phyloP scores from a whole-genome alignment of 345 rosid species.

The Gossypium thurberi region DNA sequence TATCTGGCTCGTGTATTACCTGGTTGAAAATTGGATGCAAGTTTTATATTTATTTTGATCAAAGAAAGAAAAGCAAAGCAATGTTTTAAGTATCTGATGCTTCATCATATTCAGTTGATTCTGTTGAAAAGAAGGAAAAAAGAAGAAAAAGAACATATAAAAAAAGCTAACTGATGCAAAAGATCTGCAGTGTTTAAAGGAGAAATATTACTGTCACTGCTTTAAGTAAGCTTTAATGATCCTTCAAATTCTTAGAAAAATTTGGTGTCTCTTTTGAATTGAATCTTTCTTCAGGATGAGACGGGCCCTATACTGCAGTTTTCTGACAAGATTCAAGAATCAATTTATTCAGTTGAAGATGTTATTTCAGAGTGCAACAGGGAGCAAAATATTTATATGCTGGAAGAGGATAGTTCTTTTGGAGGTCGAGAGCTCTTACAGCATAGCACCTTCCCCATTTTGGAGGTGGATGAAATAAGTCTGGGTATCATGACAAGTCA shows the following conservation, averaged over 20 bases:
- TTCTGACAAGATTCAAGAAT: constrained; percentile 35
- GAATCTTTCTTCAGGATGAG: constrained; percentile 38
- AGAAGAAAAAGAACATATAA: too few relatives aligned
- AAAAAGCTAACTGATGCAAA: not conserved
- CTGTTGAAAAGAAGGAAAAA: not conserved
- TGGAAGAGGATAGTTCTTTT: constrained; percentile 40
- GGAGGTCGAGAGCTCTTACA: constrained; percentile 29
- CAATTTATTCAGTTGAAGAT: constrained; percentile 47
- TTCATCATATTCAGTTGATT: not conserved
- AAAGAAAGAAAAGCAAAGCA: not conserved
- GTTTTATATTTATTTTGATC: not conserved
- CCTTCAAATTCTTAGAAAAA: constrained; percentile 5
- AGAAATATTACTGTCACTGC: not conserved
- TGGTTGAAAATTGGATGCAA: not conserved
- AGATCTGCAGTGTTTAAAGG: not conserved
- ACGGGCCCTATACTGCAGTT: constrained; percentile 24
- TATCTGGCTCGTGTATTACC: not conserved
- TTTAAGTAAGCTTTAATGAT: not conserved
- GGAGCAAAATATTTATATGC: constrained; percentile 23
- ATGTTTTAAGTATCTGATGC: constrained; percentile 1
- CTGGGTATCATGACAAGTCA: constrained; percentile 32
- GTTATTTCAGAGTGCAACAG: constrained; percentile 34
- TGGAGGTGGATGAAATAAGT: constrained; percentile 65
- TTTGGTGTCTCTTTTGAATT: not conserved
- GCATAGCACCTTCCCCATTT: constrained; percentile 39